Base-by-base conservation (phyloP, 805 yeast genomes). In the Yamadazyma tumulicola region DNA sequence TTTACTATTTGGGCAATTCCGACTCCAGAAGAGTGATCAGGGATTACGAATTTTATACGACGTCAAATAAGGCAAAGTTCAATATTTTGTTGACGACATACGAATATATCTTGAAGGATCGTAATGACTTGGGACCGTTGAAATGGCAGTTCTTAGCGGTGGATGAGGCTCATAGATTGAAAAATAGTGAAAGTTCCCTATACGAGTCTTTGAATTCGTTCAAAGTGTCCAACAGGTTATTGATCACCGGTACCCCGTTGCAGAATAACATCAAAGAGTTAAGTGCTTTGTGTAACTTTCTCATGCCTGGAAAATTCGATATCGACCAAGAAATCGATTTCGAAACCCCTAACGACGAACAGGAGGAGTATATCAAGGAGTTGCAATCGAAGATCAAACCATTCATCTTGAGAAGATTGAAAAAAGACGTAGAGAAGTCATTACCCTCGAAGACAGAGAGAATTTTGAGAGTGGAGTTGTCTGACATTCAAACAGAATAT, bases 71-170 rank as follows among this genome's bases (percentile, higher is more conserved):
- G 57, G 80, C 89, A 31, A 91, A 89, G 56, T 93, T 93, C 64
- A 93, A 93, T 52, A 76, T 93, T n/a, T 64, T 91, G 27, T 64
- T 93, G 45, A 93, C 99, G 2, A 93, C 99, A 3, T 93, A 93
- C 56, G 99, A 93, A 64, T 93, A 93, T 56, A 89, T 93, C 45
- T 72, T 93, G 54, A 93, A 93, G 52, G 99, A 93, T 58, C 71
- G 88, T 27, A 47, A 67, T 16, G 94, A 85, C 41, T 72, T 93
- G 33, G 95, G 96, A 4, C 55, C 76, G 19, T 75, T 93, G 39
- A 83, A 75, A 57, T 93, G 99, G 99, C 97, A 89, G 56, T 93
- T 83, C 55, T 63, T 94, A 47, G 98, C 98, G 2, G 97, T 93
- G 17, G 99, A 93, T 60, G 99, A 93, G 64, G 99, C 98, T 4